phyloP scores from a whole-genome alignment of 2,329 filamentous ascomycete species.

The Talaromyces sp. region DNA sequence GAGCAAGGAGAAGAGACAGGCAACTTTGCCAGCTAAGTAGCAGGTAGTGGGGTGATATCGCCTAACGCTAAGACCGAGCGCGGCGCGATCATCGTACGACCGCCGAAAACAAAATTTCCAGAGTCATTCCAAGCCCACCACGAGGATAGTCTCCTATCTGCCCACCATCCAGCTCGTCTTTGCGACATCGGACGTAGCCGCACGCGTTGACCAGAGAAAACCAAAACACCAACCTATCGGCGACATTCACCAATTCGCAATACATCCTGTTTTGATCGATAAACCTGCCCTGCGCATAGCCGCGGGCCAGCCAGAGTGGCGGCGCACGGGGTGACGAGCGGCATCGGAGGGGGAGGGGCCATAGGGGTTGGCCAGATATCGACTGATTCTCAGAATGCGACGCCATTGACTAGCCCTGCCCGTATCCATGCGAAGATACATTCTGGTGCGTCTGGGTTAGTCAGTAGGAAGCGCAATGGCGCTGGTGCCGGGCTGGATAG shows the following conservation, averaged over 20 bases:
- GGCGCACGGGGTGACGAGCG: conserved; percentile 33
- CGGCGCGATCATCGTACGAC: not conserved
- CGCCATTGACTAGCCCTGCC: conserved; percentile 33
- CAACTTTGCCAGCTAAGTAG: not conserved
- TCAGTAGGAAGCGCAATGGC: conserved; percentile 43
- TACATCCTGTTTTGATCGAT: conserved; percentile 7
- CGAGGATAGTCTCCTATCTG: not conserved
- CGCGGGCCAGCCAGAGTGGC: conserved; percentile 35
- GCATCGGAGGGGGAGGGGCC: conserved; percentile 35
- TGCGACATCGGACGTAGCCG: conserved; percentile 19
- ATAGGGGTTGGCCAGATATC: conserved; percentile 23
- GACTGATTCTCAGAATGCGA: conserved; percentile 34
- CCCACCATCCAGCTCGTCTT: not conserved
- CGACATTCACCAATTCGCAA: not conserved
- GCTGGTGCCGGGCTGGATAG: conserved; percentile 45
- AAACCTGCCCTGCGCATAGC: conserved; percentile 14
- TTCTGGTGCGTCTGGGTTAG: conserved; percentile 19
- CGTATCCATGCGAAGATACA: conserved; percentile 4
- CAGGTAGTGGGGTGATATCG: not conserved
- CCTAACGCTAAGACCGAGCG: not conserved
- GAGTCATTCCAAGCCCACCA: not conserved
- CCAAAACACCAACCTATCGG: conserved; percentile 4
- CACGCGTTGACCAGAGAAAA: not conserved
- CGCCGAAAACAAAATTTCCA: not conserved
- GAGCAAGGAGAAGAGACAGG: not conserved